phyloP scores from a whole-genome alignment of 768 basidiomycete species.

The Agaricus subrufescens region DNA sequence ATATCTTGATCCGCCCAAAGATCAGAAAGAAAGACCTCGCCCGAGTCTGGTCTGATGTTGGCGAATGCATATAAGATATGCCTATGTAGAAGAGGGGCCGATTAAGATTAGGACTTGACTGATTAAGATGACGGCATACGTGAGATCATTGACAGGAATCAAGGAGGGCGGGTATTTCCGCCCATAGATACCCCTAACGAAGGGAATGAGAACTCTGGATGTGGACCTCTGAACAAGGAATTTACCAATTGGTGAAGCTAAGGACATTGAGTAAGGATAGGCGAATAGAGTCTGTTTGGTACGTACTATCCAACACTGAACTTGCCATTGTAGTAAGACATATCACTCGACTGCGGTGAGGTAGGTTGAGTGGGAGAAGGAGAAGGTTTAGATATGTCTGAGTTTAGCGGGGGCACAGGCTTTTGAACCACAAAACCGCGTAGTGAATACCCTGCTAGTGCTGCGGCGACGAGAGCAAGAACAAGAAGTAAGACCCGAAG shows the following conservation, averaged over 20 bases:
- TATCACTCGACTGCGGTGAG: neutral
- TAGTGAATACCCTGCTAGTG: constrained; percentile 29
- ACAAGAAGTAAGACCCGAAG: constrained; percentile 24
- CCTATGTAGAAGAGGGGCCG: constrained; percentile 27
- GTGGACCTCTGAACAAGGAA: neutral
- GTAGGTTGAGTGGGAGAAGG: neutral
- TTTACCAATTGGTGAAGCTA: constrained; percentile 78
- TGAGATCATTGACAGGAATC: constrained; percentile 82
- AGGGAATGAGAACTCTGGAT: neutral
- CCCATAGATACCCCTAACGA: constrained; percentile 88
- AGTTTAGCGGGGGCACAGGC: too few species aligned
- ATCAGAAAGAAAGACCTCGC: constrained; percentile 87
- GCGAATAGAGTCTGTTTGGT: neutral
- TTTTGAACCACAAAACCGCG: too few species aligned
- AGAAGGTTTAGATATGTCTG: too few species aligned
- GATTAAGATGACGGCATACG: constrained; percentile 42
- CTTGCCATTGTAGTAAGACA: constrained; percentile 48
- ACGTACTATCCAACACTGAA: constrained; percentile 81
- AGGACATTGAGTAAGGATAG: constrained; percentile 10
- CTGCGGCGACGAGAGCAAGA: constrained; percentile 29
- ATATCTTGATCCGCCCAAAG: constrained; percentile 96
- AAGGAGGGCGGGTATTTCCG: constrained; percentile 84
- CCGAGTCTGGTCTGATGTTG: constrained; percentile 76
- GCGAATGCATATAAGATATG: constrained; percentile 95
- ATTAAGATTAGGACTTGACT: constrained; percentile 8